Base-by-base conservation (phyloP, 306 rosid genomes). In the Medicago truncatula region DNA sequence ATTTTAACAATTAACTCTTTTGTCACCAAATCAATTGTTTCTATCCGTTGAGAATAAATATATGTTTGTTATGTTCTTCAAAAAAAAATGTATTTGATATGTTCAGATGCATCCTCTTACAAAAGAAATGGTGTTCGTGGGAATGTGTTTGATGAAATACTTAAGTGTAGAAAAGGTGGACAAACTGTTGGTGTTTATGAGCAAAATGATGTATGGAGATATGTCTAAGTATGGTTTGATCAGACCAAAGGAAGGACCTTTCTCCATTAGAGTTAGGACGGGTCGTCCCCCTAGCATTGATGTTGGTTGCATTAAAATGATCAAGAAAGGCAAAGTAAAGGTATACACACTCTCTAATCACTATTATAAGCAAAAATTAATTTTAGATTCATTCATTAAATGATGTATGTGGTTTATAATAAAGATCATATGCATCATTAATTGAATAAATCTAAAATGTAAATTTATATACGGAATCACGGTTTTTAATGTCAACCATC, bases 241-340 rank as follows among this genome's bases (percentile, higher is more conserved):
- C 11, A 86, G 67, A 54, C 94, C 97, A 5, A 58, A 58, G 13
- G 64, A 64, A 1, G 97, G 94, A 62, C 97, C 94, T 0, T 91
- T 89, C 38, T 15, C 41, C 10, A 3, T 75, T 13, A 91, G 89
- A 66, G 31, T 3, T 28, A 0, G 2, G 1, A 80, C 11, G 3
- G 77, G 83, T 3, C 81, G 81, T 15, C 77, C 94, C 0, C 90
- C 94, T 0, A 87, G 87, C 70, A 81, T 89, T 76, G 94, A 91
- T 39, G 97, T 89, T 21, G 97, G 97, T 6, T 74, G 89, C 43
- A 59, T 86, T 2, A 0, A 7, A 1, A 70, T 6, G 52, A 83
- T 89, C 5, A 86, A 78, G 76, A 7, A 40, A 39, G 97, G 92
- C 43, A 23, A 65, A 34, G 38, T 91, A 0, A 87, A 89, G 97